Conservation (phyloP, 2,329 filamentous ascomycete species). For the Penicillium sp. region DNA sequence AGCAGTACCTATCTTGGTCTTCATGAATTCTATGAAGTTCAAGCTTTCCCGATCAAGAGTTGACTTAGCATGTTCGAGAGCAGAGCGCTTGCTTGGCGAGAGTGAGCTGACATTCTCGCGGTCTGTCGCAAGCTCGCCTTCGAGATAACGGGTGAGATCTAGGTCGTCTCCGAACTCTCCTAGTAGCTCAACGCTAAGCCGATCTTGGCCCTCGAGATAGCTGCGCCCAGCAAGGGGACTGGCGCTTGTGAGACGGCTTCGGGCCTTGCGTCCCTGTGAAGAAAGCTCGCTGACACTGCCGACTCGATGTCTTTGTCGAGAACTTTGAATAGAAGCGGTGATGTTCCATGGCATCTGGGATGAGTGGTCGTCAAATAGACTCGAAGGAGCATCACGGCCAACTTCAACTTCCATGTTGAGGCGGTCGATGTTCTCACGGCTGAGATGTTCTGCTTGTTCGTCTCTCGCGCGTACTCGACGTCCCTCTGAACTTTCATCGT, state of each 20-base stretch:
- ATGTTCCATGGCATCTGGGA: conserved; percentile 69
- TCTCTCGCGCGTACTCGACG: conserved; percentile 41
- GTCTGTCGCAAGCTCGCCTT: conserved; percentile 30
- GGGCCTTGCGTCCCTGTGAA: conserved; percentile 24
- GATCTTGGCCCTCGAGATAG: conserved; percentile 29
- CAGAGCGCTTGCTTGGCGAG: conserved; percentile 38
- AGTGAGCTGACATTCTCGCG: conserved; percentile 32
- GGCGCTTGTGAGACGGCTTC: conserved; percentile 56
- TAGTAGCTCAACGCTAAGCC: conserved; percentile 21
- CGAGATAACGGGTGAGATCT: conserved; percentile 34
- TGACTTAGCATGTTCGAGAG: conserved; percentile 28
- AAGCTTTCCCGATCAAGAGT: conserved; percentile 57
- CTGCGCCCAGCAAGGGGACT: conserved; percentile 61
- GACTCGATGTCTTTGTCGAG: conserved; percentile 44
- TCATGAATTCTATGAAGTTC: conserved; percentile 64
- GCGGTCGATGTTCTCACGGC: conserved; percentile 21
- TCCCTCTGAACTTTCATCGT: conserved; percentile 19
- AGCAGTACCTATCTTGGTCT: conserved; percentile 41
- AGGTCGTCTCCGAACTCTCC: conserved; percentile 26
- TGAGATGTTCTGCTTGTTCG: conserved; percentile 36
- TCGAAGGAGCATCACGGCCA: conserved; percentile 64
- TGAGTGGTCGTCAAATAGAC: conserved; percentile 66
- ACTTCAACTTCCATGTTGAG: conserved; percentile 58
- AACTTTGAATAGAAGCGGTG: conserved; percentile 55
- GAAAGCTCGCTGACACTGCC: conserved; percentile 39